Base-by-base conservation (phyloP, 805 yeast genomes). In the Cyberlindnera amylophila region DNA sequence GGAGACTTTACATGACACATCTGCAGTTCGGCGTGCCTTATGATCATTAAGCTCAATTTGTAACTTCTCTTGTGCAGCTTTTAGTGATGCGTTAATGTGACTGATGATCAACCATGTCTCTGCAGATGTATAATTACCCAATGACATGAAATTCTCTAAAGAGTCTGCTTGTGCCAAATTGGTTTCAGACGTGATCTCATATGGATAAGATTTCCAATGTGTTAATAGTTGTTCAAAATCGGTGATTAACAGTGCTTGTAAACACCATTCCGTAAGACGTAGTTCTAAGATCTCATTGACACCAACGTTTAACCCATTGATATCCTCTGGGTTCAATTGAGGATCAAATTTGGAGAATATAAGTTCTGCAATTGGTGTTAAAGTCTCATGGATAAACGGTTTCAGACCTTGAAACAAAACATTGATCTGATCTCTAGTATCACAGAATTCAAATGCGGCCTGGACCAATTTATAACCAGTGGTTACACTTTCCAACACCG, bases 101-200 rank as follows among this genome's bases (percentile, higher is more conserved):
- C 35, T 36, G 3, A 50, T 36, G 2, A 55, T 32, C 6, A 23
- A 39, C 58, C 59, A 57, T 18, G 29, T 36, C 17, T 36, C 23
- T 8, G 46, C 53, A 8, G 46, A 38, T 3, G 24, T 33, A 4
- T 21, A 12, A 3, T 19, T 26, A 9, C 21, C 33, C 2, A 41
- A 26, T 31, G 36, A 16, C 11, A 29, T 35, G 34, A 49, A 50
- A 4, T 19, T 23, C 10, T 45, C 41, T 15, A 44, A 39, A 28
- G 34, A 48, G 38, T 57, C 61, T 5, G 53, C 43, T 33, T 55
- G 46, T 6, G 54, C 47, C 3, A 57, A 24, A 28, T 47, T 39
- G 23, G 43, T 39, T 4, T 42, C 30, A 11, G 30, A 27, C 13
- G 13, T 13, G 19, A 5, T 27, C 21, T 34, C 36, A 11, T 23